These are phyloP conservation scores for Centaurea solstitialis DNA, from an alignment of 129 eudicot genomes.

Conservation along the genomic window DNA sequence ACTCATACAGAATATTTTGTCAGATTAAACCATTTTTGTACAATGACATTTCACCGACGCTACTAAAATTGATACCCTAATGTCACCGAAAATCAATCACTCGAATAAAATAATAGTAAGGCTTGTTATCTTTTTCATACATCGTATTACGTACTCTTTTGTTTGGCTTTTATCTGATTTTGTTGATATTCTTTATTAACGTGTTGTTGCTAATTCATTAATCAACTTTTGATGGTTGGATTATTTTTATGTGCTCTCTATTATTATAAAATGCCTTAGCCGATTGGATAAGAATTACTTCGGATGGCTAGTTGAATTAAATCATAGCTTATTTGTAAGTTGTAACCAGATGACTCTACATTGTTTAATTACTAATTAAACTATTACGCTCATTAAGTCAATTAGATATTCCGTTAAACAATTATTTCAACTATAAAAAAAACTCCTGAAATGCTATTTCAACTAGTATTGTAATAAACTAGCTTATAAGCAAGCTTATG, in stretches of 20 bases:
- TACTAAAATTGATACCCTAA: background rate
- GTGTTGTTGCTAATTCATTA: background rate
- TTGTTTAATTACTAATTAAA: background rate
- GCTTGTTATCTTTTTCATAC: background rate
- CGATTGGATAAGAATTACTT: background rate
- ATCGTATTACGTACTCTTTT: background rate
- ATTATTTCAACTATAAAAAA: too few relatives aligned
- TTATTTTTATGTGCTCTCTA: background rate
- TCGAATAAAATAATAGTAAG: background rate
- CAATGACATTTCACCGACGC: conserved; percentile 28
- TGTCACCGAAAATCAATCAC: background rate
- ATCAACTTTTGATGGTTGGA: background rate
- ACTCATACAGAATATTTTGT: background rate
- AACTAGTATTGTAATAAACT: too few relatives aligned
- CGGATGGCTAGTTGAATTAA: background rate
- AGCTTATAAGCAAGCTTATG: too few relatives aligned
- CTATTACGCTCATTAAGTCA: background rate
- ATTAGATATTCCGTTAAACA: background rate
- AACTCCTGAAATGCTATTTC: too few relatives aligned
- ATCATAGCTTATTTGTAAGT: background rate
- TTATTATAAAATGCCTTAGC: background rate
- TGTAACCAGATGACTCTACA: background rate
- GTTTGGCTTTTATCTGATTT: background rate
- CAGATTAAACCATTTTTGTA: conserved; percentile 21
- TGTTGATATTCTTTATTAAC: background rate